Evolutionary conservation across 2,329 filamentous ascomycete genomes (phyloP).

Genomic region (Ophiostoma quercus): DNA sequence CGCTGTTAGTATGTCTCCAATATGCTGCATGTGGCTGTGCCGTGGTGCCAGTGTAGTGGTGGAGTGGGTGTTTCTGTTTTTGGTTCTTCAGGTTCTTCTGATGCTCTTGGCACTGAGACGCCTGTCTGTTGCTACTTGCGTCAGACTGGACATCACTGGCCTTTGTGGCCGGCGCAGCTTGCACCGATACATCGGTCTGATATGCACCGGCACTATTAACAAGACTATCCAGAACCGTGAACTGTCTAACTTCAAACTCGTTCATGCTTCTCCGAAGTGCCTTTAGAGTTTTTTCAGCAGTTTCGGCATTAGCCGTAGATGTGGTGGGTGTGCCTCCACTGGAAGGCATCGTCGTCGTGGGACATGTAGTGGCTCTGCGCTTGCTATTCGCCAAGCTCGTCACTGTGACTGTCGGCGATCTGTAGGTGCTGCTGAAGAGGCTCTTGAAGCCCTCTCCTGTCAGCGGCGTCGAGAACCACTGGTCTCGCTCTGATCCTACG

Average conservation of each 20-base stretch:
- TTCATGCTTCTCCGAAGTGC: conserved; percentile 22
- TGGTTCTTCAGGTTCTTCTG: background rate
- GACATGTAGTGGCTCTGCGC: conserved; percentile 6
- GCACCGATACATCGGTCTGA: background rate
- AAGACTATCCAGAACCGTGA: conserved; percentile 25
- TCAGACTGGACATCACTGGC: background rate
- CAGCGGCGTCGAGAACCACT: background rate
- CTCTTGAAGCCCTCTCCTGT: background rate
- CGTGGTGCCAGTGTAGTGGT: conserved; percentile 6
- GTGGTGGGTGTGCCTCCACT: conserved; percentile 21
- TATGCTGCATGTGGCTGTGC: background rate
- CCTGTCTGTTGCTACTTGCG: background rate
- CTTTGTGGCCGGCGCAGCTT: background rate
- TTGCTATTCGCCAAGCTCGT: background rate
- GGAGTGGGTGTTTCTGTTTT: background rate
- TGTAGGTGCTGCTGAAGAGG: background rate
- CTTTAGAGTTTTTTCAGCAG: background rate
- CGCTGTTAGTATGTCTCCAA: conserved; percentile 25
- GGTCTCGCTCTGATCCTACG: background rate
- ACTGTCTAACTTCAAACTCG: conserved; percentile 29
- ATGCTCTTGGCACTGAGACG: background rate
- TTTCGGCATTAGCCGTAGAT: background rate
- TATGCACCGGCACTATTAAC: conserved; percentile 5
- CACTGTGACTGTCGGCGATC: background rate
- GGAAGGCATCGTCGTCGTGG: conserved; percentile 29